Base-by-base conservation (phyloP, 805 yeast genomes). In the Wickerhamiella bombiphila region DNA sequence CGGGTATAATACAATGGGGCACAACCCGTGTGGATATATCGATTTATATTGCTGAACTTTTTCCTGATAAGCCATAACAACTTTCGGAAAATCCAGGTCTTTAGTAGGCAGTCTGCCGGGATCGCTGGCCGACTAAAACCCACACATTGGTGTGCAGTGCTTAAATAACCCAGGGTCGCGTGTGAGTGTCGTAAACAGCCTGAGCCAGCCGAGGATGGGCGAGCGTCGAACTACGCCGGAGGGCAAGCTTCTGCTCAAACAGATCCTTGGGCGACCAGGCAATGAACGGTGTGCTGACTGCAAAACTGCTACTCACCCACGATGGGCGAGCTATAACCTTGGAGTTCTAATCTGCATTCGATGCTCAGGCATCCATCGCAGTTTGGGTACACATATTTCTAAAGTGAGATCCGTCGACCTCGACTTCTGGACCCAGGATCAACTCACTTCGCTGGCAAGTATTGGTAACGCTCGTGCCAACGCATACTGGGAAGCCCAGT, bases 251-350 rank as follows among this genome's bases (percentile, higher is more conserved):
- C 76, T 82, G 29, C 64, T 91, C 44, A 74, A 74, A 57, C 73
- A 77, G 22, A 66, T 91, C 22, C 68, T 91, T 32, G 74, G 72
- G 41, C 94, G 83, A 49, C 74, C 75, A 1, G 73, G 72, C 26
- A 91, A 91, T 64, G 72, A 71, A 51, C 56, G 63, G 32, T 88
- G 98, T 58, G 94, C 86, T 2, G 98, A 88, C 58, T 88, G 98
- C 61, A 88, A 91, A 57, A 69, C 75, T 0, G 70, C 88, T 11
- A 69, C 78, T 25, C 93, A 88, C 58, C 98, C 98, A 17, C 69
- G 97, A 38, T 88, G 98, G 98, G 95, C 97, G 8, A 77, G 93
- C 15, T 88, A 96, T 95, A 85, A 79, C 49, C 58, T 88, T 38
- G 98, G 98, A 18, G 74, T 91, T 40, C 86, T 91, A 52, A 70